These are phyloP conservation scores for Favolaschia claudopus DNA, from an alignment of 768 basidiomycete species.

Conservation along the genomic window DNA sequence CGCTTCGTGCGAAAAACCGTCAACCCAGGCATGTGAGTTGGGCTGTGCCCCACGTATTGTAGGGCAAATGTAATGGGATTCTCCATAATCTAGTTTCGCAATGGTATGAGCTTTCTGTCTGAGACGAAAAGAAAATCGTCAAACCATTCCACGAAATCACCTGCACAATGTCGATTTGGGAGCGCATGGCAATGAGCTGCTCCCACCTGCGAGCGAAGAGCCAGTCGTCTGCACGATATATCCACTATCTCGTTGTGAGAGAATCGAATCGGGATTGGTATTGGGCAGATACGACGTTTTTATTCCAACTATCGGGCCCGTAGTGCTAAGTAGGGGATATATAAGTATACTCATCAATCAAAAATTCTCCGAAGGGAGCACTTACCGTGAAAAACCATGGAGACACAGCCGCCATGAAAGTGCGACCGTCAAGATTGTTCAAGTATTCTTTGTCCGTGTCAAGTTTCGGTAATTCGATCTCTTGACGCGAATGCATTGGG, in stretches of 20 bases:
- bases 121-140: neutral
- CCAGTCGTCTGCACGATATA: constrained; percentile 60
- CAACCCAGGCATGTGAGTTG: constrained; percentile 46
- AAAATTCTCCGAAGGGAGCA: neutral
- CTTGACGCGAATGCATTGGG: constrained; percentile 22
- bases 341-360: neutral
- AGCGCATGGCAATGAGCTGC: constrained; percentile 53
- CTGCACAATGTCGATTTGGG: constrained; percentile 47
- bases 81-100: constrained; percentile 40
- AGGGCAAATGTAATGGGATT: constrained; percentile 61
- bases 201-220: constrained; percentile 63
- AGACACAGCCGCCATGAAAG: constrained; percentile 47
- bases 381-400: constrained; percentile 63
- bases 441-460: constrained; percentile 32
- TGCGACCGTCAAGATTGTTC: constrained; percentile 18
- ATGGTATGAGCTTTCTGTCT: neutral
- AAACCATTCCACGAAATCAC: constrained; percentile 65
- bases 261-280: neutral
- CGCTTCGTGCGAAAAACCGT: constrained; percentile 47
- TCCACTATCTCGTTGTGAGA: constrained; percentile 43
- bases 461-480: constrained; percentile 30
- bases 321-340: constrained; percentile 43
- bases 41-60: constrained; percentile 48
- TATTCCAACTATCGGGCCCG: constrained; percentile 52
- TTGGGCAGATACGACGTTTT: constrained; percentile 36